Percentiles rank a stretch among this genome's conserved stretches.
phyloP scores from a whole-genome alignment of 2,329 filamentous ascomycete species.

The Verticillium isaacii region DNA sequence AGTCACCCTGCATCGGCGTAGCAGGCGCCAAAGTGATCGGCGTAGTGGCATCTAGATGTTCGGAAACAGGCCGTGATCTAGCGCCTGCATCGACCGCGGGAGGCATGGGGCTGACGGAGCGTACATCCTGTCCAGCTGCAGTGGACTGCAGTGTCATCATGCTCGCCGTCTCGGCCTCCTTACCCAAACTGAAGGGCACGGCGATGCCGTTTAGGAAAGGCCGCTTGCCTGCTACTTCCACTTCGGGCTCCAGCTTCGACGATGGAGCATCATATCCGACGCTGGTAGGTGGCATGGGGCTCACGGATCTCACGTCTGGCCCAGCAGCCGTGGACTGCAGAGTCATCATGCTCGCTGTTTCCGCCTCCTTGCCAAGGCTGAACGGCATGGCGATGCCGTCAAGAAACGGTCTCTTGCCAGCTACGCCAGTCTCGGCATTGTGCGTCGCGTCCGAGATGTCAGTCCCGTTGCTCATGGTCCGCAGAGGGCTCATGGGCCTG shows the following conservation, averaged over 20 bases:
- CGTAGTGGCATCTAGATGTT: not conserved
- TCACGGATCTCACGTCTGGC: slow-evolving; percentile 28
- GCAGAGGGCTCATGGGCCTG: slow-evolving; percentile 25
- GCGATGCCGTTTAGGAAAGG: slow-evolving; percentile 66
- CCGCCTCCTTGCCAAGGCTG: slow-evolving; percentile 57
- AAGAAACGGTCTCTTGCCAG: slow-evolving; percentile 60
- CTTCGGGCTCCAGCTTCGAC: slow-evolving; percentile 24
- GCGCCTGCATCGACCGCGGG: not conserved
- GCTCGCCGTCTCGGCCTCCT: slow-evolving; percentile 61
- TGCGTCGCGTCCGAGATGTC: not conserved
- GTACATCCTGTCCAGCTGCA: slow-evolving; percentile 7
- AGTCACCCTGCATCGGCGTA: not conserved
- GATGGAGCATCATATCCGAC: not conserved
- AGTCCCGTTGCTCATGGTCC: not conserved
- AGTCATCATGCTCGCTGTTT: slow-evolving; percentile 68
- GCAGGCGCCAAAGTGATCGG: not conserved
- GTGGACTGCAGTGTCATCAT: slow-evolving; percentile 60
- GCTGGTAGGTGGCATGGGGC: slow-evolving; percentile 11
- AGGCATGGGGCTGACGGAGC: not conserved
- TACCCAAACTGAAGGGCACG: slow-evolving; percentile 65
- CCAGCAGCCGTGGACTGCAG: slow-evolving; percentile 39
- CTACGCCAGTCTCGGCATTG: slow-evolving; percentile 41
- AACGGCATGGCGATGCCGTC: slow-evolving; percentile 71
- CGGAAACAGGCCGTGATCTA: not conserved
- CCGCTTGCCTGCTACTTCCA: slow-evolving; percentile 54